Evolutionary conservation across 176 grass and related monocot species (phyloP), one percentile per base, ranked within the genome.

Genomic region (Musa beccarii): DNA sequence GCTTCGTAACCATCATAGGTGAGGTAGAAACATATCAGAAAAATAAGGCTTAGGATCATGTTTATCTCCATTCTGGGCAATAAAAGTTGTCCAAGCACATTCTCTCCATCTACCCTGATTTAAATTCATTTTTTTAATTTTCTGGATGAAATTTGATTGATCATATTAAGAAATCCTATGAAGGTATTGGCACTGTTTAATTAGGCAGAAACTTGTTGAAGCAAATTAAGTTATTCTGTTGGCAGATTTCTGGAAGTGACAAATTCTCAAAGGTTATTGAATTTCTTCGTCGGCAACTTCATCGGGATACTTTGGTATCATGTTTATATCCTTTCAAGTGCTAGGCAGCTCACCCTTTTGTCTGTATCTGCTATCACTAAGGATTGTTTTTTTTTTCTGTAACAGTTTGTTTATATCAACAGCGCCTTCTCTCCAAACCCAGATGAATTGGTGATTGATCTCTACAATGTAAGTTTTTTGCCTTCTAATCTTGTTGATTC

Each of bases 241-340:
- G 9, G 23, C 78, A 96, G 92, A 91, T 96, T 86, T 81, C 92
- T 59, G 92, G 88, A 67, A 82, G 73, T 25, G 92, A 89, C 64
- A 89, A 96, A 68, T 91, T 96, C 69, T 63, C 77, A 53, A 91
- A 91, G 76, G 92, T 96, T 57, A 96, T 96, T 76, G 92, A 96
- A 59, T 96, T 96, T 83, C 81, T 91, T 82, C 59, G 86, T 8
- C 84, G 92, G 11, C 92, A 91, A 49, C 92, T 96, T 77, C 92
- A 89, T 68, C 84, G 87, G 66, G 92, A 96, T 56, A 96, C 89
- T 69, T 57, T 91, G 84, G 92, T 91, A 91, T 17, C 9, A 73
- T 50, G 56, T 49, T 4, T 43, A 43, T 51, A 0, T 73, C 68
- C 20, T 43, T 8, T 8, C 52, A 21, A 28, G 67, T 21, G 28